These are phyloP conservation scores for Gaertneriomyces sp. DNA, from an alignment of 192 early-diverging fungal species.

Conservation along the genomic window DNA sequence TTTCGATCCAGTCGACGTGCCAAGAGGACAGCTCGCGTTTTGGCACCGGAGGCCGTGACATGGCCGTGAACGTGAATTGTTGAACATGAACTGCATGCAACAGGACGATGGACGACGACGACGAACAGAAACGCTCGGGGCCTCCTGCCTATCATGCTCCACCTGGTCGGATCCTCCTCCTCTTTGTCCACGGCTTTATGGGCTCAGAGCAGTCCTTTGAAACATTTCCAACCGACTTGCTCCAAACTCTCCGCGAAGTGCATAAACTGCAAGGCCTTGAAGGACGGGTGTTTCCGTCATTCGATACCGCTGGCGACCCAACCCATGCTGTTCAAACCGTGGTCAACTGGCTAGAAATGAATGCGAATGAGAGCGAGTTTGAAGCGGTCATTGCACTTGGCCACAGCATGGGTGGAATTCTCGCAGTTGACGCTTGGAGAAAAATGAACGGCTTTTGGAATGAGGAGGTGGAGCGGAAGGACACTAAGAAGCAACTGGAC, in stretches of 20 bases:
- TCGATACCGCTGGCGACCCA: slow-evolving; percentile 39
- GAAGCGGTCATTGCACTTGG: slow-evolving; percentile 29
- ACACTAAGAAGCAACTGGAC: slow-evolving; percentile 4
- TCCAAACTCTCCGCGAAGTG: slow-evolving; percentile 9
- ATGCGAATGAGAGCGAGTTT: slow-evolving; percentile 39
- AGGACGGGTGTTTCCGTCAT: slow-evolving; percentile 36
- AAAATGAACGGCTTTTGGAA: slow-evolving; percentile 25
- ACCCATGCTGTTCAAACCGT: slow-evolving; percentile 35
- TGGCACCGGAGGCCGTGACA: too few species aligned
- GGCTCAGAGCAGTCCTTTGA: slow-evolving; percentile 42
- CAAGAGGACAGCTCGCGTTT: too few species aligned
- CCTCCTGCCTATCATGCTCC: too few species aligned
- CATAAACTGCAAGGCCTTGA: slow-evolving; percentile 25
- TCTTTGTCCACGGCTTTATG: slow-evolving; percentile 57
- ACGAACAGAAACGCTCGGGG: too few species aligned
- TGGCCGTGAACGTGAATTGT: too few species aligned
- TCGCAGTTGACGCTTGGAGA: slow-evolving; percentile 40
- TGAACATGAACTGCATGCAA: too few species aligned
- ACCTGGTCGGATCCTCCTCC: slow-evolving; percentile 24
- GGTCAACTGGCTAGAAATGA: slow-evolving; percentile 40
- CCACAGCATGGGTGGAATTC: slow-evolving; percentile 53
- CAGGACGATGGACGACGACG: too few species aligned
- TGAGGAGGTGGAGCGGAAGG: slow-evolving; percentile 3
- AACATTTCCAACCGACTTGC: slow-evolving; percentile 42
- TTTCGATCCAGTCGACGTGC: too few species aligned